Evolutionary conservation across 306 rosid genomes (phyloP).

Genomic region (Psophocarpus tetragonolobus): DNA sequence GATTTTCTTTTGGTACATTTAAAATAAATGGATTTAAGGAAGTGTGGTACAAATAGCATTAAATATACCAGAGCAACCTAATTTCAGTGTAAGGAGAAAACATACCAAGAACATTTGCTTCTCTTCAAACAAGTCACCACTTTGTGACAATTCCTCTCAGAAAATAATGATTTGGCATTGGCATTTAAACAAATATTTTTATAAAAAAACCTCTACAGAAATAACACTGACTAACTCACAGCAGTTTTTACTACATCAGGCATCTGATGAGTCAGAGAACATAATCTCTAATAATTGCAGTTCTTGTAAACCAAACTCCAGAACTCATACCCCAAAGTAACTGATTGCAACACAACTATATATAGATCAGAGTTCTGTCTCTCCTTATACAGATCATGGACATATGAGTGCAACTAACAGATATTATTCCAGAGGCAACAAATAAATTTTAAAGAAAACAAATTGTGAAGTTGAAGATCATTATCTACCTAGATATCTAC

Average conservation of each 20-base stretch:
- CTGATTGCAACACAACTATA: background rate
- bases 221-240: background rate
- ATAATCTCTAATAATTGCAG: background rate
- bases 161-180: background rate
- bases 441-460: background rate
- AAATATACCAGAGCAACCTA: background rate
- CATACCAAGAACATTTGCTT: background rate
- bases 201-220: background rate
- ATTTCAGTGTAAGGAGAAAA: background rate
- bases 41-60: background rate
- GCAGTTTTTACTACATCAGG: background rate
- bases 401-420: background rate
- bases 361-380: background rate
- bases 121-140: background rate
- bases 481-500: background rate
- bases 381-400: background rate
- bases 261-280: background rate
- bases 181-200: background rate
- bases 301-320: background rate
- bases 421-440: background rate
- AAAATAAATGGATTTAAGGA: background rate
- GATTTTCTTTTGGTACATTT: background rate
- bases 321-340: background rate
- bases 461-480: background rate
- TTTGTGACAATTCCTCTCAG: background rate